Base-by-base conservation (phyloP, 2,329 filamentous ascomycete genomes). In the Fusarium annulatum region DNA sequence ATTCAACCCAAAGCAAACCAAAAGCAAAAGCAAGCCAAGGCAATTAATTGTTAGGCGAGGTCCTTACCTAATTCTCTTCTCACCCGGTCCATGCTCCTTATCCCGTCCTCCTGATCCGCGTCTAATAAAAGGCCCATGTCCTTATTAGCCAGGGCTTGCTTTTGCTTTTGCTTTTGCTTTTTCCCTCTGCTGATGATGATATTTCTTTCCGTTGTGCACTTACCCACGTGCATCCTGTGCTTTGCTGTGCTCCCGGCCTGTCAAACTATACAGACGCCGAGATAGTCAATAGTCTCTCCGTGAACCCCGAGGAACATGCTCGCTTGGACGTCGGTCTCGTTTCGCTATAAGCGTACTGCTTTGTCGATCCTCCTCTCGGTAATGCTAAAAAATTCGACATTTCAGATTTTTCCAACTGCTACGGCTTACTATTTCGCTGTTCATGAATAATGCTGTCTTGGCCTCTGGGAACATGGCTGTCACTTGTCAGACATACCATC, bases 341-440 rank as follows among this genome's bases (percentile, higher is more conserved):
- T 61, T 72, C 68, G 67, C 65, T 57, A 69, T 55, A 34, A 58
- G 49, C 60, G 43, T 57, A 42, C 23, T 53, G n/a, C 26, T 38
- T 61, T 72, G 72, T 66, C 72, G 72, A 74, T 74, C 72, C 72
- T 75, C 53, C 72, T 75, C 61, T 74, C 72, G 72, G 64, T 59
- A 72, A 59, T 57, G 42, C 55, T 56, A 39, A 59, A 71, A 71
- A 71, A 49, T 48, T 63, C 66, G 60, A 71, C 45, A 49, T 21
- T 51, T 60, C 56, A 49, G 33, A 26, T 56, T 68, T 70, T 49
- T 39, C 41, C 7, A 42, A 21, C 57, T 56, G 36, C 43, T 53
- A 53, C n/a, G 30, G 43, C 46, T 45, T 45, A 52, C 8, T 53
- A 41, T 57, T 36, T 28, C n/a, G 36, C 51, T 41, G n/a, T 64